Base-by-base conservation (phyloP, 306 rosid genomes). In the apple (Malus domestica) region DNA sequence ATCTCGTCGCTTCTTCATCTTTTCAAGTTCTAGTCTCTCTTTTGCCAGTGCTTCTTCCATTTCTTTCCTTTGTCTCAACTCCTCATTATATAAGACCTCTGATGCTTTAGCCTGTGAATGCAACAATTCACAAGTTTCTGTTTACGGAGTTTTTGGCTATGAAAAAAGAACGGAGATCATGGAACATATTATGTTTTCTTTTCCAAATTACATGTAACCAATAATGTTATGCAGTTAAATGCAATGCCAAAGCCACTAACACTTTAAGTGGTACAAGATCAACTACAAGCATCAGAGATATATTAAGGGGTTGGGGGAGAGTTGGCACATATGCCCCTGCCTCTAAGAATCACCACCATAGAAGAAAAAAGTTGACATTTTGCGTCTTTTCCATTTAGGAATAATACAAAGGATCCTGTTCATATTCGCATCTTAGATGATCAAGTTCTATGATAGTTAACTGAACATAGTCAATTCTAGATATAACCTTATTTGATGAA, bases 21-120 rank as follows among this genome's bases (percentile, higher is more conserved):
- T 74, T 27, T 81, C 82, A 67, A 88, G 81, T 60, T 84, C 87
- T 76, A 69, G 90, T 60, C 45, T 85, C 74, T 83, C 93, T 54
- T 72, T 84, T 42, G 27, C 80, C 30, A 89, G 79, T 44, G 72
- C 90, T 82, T 92, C 88, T 84, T 86, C 97, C 65, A 78, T 74
- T 75, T 80, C 87, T 77, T 87, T 90, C 78, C 95, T 92, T 65
- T 75, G 86, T 72, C 83, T 89, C 79, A 82, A 76, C 84, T 90
- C 93, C 77, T 82, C 78, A 38, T 80, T 65, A 58, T 85, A 86
- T 67, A 80, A 80, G 76, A 35, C 67, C 83, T 85, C 89, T 58
- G 87, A 72, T 25, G 80, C 83, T 80, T 80, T 89, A 52, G 84
- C 86, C 99, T 95, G 87, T 45, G 57, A 75, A 86, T 52, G 10